A percentile compares a stretch with the other conserved stretches of the same genome.
phyloP scores from a whole-genome alignment of 78 protist species.

The Andalucia godoyi region DNA sequence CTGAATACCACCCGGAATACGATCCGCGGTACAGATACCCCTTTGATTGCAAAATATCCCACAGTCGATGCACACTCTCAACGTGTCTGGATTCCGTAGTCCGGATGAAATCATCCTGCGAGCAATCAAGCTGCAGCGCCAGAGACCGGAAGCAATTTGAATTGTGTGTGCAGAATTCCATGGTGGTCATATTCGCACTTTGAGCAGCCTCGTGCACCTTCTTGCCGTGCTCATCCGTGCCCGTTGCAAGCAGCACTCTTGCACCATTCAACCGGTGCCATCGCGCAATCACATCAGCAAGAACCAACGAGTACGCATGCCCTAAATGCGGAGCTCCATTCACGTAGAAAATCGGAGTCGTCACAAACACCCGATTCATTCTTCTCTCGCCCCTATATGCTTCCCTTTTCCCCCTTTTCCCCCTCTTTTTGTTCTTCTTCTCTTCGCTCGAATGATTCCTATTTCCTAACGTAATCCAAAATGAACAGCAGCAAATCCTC shows the following conservation, averaged over 20 bases:
- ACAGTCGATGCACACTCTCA: neutral
- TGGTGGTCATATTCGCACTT: neutral
- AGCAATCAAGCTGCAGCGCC: no score
- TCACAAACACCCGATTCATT: constrained; percentile 39
- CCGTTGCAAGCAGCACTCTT: no score
- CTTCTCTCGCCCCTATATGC: no score
- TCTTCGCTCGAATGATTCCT: no score
- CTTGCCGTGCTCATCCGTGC: constrained; percentile 43
- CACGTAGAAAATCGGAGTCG: constrained; percentile 94
- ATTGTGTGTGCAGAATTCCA: neutral
- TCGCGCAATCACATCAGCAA: constrained; percentile 66
- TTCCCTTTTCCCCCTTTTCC: no score
- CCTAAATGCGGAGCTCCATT: constrained; percentile 88
- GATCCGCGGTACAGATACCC: constrained; percentile 26
- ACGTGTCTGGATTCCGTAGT: constrained; percentile 35
- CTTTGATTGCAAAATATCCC: constrained; percentile 3
- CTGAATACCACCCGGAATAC: no score
- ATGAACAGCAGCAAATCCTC: no score
- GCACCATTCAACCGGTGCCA: constrained; percentile 37
- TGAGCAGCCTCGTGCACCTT: constrained; percentile 27
- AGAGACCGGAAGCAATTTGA: no score
- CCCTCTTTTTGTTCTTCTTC: no score
- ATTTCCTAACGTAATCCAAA: no score
- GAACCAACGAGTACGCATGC: constrained; percentile 72
- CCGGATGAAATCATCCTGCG: constrained; percentile 25